Evolutionary conservation across 73 alveolate species (phyloP).

Genomic region (Paramecium octaurelia): DNA sequence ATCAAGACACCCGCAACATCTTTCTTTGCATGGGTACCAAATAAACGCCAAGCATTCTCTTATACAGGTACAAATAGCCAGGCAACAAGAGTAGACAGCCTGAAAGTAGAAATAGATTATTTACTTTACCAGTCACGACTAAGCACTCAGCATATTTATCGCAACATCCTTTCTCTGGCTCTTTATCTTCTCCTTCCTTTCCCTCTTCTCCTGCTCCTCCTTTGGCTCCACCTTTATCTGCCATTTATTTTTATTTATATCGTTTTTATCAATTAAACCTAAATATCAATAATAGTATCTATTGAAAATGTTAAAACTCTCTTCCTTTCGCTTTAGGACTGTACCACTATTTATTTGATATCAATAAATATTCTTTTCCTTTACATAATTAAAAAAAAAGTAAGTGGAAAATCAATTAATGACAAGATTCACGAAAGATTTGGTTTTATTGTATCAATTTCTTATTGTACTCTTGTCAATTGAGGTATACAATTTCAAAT

Average conservation of each 20-base stretch:
- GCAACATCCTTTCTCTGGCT: slow-evolving; percentile 63
- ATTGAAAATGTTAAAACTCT: neutral
- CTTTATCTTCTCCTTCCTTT: slow-evolving; percentile 56
- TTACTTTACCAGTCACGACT: slow-evolving; percentile 51
- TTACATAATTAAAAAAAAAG: neutral
- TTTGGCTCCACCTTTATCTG: slow-evolving; percentile 50
- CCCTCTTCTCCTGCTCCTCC: slow-evolving; percentile 61
- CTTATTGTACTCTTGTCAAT: too few relatives aligned
- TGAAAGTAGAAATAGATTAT: neutral
- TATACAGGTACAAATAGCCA: slow-evolving; percentile 47
- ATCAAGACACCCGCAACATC: slow-evolving; percentile 78
- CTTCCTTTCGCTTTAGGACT: neutral
- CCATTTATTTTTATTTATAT: slow-evolving; percentile 34
- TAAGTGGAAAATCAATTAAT: neutral
- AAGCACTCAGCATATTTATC: slow-evolving; percentile 45
- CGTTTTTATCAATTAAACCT: neutral
- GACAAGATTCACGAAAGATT: too few relatives aligned
- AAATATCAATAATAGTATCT: neutral
- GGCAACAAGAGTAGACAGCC: slow-evolving; percentile 51
- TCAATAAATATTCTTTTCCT: neutral
- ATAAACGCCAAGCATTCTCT: slow-evolving; percentile 66
- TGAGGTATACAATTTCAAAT: too few relatives aligned
- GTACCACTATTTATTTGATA: neutral
- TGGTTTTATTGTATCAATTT: neutral
- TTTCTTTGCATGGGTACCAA: slow-evolving; percentile 81